Evolutionary conservation across 225 moss, liverwort and hornwort genomes (phyloP).

Genomic region (Polytrichum commune): DNA sequence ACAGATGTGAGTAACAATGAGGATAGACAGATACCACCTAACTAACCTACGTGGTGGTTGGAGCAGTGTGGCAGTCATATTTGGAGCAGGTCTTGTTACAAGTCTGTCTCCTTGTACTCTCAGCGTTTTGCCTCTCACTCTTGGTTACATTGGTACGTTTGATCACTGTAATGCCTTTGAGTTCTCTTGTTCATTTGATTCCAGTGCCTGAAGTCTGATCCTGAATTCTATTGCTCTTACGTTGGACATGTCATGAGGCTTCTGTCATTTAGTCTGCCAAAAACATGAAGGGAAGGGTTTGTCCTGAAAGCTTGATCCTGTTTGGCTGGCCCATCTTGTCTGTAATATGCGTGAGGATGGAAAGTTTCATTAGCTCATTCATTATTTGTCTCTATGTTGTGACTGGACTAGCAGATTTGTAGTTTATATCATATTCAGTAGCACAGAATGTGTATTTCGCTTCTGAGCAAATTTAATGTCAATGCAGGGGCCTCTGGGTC

Average conservation of each 20-base stretch:
- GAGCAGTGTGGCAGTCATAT: conserved; percentile 85
- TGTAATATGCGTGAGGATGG: too few relatives aligned
- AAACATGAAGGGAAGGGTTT: too few relatives aligned
- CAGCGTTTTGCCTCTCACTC: conserved; percentile 93
- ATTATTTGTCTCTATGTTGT: too few relatives aligned
- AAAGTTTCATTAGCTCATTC: too few relatives aligned
- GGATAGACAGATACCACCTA: background rate
- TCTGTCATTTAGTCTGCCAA: too few relatives aligned
- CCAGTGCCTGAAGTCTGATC: background rate
- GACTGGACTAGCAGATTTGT: too few relatives aligned
- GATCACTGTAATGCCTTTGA: background rate
- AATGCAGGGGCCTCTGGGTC: conserved; percentile 85
- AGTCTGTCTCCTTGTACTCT: conserved; percentile 95
- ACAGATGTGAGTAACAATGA: background rate
- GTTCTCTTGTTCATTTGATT: background rate
- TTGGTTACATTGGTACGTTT: conserved; percentile 86
- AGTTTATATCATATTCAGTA: too few relatives aligned
- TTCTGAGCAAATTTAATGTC: too few relatives aligned
- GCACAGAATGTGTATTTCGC: too few relatives aligned
- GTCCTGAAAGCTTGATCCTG: too few relatives aligned
- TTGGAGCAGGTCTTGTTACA: conserved; percentile 96
- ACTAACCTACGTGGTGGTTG: background rate
- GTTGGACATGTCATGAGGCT: background rate
- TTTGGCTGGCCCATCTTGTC: too few relatives aligned
- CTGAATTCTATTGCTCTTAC: background rate